Evolutionary conservation across 805 yeast species (phyloP).

Genomic region (Ogataea nakhonphanomensis): DNA sequence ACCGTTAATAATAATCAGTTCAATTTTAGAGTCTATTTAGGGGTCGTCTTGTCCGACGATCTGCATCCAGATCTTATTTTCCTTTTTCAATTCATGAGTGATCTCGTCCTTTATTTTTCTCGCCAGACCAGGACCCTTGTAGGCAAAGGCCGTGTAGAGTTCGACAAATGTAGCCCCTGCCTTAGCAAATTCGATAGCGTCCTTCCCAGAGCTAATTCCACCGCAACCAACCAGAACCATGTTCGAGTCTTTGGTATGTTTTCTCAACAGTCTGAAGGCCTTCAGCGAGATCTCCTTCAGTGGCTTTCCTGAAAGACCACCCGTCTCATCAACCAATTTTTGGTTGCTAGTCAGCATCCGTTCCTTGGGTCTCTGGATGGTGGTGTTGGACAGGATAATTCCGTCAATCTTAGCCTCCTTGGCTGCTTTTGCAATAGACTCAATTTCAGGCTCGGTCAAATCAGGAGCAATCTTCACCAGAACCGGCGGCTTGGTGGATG

Average conservation of each 20-base stretch:
- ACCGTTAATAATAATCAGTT: constrained; percentile 2
- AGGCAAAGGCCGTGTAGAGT: constrained; percentile 86
- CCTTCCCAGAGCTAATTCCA: constrained; percentile 83
- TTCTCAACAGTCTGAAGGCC: constrained; percentile 68
- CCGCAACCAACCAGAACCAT: constrained; percentile 90
- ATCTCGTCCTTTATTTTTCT: constrained; percentile 58
- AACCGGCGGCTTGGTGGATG: constrained; percentile 61
- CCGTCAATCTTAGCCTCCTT: constrained; percentile 81
- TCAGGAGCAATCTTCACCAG: constrained; percentile 94
- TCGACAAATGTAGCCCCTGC: constrained; percentile 94
- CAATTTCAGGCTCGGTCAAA: constrained; percentile 73
- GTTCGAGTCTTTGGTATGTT: constrained; percentile 69
- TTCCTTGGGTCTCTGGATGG: constrained; percentile 71
- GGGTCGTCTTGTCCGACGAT: constrained; percentile 60
- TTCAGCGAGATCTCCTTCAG: constrained; percentile 73
- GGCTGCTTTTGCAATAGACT: constrained; percentile 78
- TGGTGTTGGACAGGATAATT: constrained; percentile 88
- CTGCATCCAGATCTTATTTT: constrained; percentile 82
- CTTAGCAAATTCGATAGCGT: constrained; percentile 85
- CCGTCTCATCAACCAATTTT: constrained; percentile 53
- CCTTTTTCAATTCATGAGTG: constrained; percentile 56
- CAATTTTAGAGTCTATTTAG: constrained; percentile 12
- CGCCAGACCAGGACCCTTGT: constrained; percentile 86
- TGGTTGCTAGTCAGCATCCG: constrained; percentile 47
- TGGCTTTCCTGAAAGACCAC: constrained; percentile 94